Evolutionary conservation across 2,329 filamentous ascomycete species (phyloP).

Genomic region (Aspergillus hiratsukae): DNA sequence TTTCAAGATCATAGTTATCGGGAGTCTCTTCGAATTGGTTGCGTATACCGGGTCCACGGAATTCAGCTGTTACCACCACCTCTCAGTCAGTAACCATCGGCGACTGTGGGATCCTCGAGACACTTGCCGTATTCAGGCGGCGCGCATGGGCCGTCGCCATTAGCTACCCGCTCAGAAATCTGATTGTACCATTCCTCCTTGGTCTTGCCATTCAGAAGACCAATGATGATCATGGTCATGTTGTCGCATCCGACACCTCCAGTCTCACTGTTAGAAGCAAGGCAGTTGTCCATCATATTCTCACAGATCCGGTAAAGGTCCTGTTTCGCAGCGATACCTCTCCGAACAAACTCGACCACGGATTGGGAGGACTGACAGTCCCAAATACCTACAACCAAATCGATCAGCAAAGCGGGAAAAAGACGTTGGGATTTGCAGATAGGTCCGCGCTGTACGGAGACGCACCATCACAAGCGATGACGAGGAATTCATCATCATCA

Average conservation of each 20-base stretch:
- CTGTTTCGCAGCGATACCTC: conserved; percentile 94
- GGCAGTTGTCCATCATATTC: conserved; percentile 99
- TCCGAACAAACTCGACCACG: conserved; percentile 92
- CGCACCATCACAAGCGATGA: conserved; percentile 88
- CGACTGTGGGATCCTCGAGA: conserved; percentile 41
- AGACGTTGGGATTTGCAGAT: neutral
- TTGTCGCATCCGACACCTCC: conserved; percentile 98
- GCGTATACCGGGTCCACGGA: conserved; percentile 76
- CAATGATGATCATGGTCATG: conserved; percentile 96
- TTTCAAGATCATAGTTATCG: conserved; percentile 51
- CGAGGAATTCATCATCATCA: conserved; percentile 92
- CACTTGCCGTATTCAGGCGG: conserved; percentile 98
- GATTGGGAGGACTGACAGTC: conserved; percentile 98
- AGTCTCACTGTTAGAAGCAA: conserved; percentile 95
- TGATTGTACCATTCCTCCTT: conserved; percentile 99
- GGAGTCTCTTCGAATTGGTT: conserved; percentile 77
- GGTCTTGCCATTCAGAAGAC: conserved; percentile 81
- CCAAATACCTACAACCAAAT: conserved; percentile 76
- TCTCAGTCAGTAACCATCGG: conserved; percentile 40
- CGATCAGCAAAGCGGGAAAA: conserved; percentile 1
- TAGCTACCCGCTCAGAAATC: conserved; percentile 87
- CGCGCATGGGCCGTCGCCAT: conserved; percentile 95
- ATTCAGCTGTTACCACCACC: conserved; percentile 61
- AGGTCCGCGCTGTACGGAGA: conserved; percentile 9
- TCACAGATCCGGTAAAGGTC: conserved; percentile 93